A percentile compares a stretch with the other conserved stretches of the same genome.
Conservation (phyloP, 495 filamentous ascomycete genomes). For the Thozetella sp. region DNA sequence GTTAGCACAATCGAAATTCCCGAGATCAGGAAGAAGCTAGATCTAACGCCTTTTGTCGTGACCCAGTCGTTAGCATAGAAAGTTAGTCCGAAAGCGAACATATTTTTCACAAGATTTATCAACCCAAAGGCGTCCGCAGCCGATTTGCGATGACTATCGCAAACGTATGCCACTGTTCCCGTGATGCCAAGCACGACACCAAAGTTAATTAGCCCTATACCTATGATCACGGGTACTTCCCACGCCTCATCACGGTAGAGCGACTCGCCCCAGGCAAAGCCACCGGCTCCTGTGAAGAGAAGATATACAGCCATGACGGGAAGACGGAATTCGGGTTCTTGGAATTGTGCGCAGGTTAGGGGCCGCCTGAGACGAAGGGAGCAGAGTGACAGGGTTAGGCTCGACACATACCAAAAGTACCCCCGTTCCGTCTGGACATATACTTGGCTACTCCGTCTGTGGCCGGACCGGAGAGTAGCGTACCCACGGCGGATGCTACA, state of each 20-base stretch:
- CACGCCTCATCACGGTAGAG: slow-evolving; percentile 22
- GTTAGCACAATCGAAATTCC: slow-evolving; percentile 34
- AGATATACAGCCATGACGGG: slow-evolving; percentile 41
- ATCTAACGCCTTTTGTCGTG: slow-evolving; percentile 30
- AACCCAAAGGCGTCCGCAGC: slow-evolving; percentile 40
- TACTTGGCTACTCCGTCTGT: slow-evolving; percentile 39
- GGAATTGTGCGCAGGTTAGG: too few species aligned
- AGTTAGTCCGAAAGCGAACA: slow-evolving; percentile 37
- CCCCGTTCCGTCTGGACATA: slow-evolving; percentile 19
- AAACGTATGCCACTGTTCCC: slow-evolving; percentile 40
- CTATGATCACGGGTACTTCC: slow-evolving; percentile 39
- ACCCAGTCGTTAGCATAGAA: slow-evolving; percentile 44
- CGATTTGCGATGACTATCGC: slow-evolving; percentile 41
- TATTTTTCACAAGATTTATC: slow-evolving; percentile 45
- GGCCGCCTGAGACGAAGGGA: too few species aligned
- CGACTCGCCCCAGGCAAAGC: slow-evolving; percentile 45
- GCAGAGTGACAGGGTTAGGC: too few species aligned
- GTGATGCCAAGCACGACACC: slow-evolving; percentile 41
- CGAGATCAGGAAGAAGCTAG: slow-evolving; percentile 40
- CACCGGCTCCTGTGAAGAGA: slow-evolving; percentile 39
- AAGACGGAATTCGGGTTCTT: slow-evolving; percentile 48
- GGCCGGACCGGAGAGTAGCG: slow-evolving; percentile 36
- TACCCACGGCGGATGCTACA: slow-evolving; percentile 38
- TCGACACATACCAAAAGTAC: slow-evolving; percentile 14
- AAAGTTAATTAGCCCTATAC: slow-evolving; percentile 45